These are phyloP conservation scores for Chionographis japonica DNA, from an alignment of 106 monocot genomes.

Conservation along the genomic window DNA sequence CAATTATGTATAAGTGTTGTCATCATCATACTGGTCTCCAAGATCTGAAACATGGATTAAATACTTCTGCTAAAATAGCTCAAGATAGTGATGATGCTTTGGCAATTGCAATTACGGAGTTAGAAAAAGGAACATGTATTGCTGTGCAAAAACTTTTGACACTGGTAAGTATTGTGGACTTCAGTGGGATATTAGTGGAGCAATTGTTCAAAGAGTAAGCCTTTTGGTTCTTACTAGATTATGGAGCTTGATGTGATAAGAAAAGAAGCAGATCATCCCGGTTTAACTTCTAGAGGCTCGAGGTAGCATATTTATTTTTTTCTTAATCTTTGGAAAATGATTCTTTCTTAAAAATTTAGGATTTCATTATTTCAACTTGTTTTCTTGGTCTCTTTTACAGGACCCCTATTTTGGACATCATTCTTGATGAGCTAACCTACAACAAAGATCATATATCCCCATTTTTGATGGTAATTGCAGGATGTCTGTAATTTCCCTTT, in stretches of 20 bases:
- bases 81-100: constrained; percentile 36
- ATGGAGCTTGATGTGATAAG: constrained; percentile 66
- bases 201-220: background rate
- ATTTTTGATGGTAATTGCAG: constrained; percentile 56
- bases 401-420: constrained; percentile 59
- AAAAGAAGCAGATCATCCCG: constrained; percentile 64
- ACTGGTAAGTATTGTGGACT: constrained; percentile 35
- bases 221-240: constrained; percentile 42
- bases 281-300: constrained; percentile 57
- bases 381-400: constrained; percentile 22
- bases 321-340: background rate
- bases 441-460: constrained; percentile 53
- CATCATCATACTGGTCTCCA: constrained; percentile 11
- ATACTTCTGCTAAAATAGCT: constrained; percentile 14
- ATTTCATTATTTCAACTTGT: background rate
- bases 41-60: constrained; percentile 19
- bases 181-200: background rate
- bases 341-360: constrained; percentile 3
- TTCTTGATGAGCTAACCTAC: constrained; percentile 83
- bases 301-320: constrained; percentile 35
- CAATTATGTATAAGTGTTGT: constrained; percentile 34
- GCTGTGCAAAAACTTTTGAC: constrained; percentile 53
- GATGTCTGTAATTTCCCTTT: background rate
- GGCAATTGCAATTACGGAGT: constrained; percentile 29
- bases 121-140: constrained; percentile 30